Base-by-base conservation (phyloP, 371 early-diverging fungal genomes). In the Apophysomyces elegans region DNA sequence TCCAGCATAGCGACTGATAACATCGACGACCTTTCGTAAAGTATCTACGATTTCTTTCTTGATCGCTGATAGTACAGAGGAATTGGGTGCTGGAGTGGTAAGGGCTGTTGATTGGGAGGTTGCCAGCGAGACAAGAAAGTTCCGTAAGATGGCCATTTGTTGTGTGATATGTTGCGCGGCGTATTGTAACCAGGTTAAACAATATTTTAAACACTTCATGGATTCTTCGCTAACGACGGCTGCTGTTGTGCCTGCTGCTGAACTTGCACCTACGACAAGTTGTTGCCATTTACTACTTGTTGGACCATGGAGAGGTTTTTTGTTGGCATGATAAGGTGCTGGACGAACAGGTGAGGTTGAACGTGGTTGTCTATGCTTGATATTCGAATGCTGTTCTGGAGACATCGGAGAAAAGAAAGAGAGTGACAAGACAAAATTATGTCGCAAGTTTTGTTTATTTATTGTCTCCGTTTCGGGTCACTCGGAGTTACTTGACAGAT, bases 1-100 rank as follows among this genome's bases (percentile, higher is more conserved):
- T 14, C 92, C 89, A 5, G 96, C 96, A 71, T 97, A 94, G 63
- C 88, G 85, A 47, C 91, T 91, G 58, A 97, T 84, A 21, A 96
- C 88, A n/a, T 90, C 93, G 4, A 97, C 93, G 0, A 95, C 97
- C 59, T 88, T 88, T 56, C 94, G 85, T 36, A 97, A 77, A 0
- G 95, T 95, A 41, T 89, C 86, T 0, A 94, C 93, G 2, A 96
- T 88, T 62, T 96, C 96, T 45, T 85, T 87, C 69, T 90, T 90
- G 61, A 93, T 88, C 16, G 74, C 61, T 0, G 88, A 85, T 43
- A 94, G 63, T 58, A 44, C 43, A 11, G 58, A 61, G 16, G 37
- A 38, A 37, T 54, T 37, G 66, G 41, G 16, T 57, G 36, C 58
- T 60, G 57, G 39, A 5, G 32, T 26, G 1, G 32, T 26, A 2